These are phyloP conservation scores for Scalesia atractyloides DNA, from an alignment of 129 eudicot species.

Conservation along the genomic window DNA sequence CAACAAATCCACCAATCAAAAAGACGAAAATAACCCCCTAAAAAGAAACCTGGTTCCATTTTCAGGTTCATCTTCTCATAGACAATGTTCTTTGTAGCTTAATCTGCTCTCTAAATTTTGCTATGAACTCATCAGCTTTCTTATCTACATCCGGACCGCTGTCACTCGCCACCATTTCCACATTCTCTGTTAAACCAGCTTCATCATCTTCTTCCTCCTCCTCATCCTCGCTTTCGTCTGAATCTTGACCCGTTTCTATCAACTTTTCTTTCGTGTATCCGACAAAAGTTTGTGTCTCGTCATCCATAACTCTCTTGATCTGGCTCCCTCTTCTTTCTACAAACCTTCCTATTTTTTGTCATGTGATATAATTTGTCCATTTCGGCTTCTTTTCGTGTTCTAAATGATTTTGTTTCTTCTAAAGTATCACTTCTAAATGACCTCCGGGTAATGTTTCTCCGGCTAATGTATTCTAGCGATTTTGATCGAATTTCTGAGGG, in stretches of 20 bases:
- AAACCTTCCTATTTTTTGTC: constrained; percentile 33
- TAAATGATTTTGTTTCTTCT: constrained; percentile 25
- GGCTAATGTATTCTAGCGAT: constrained; percentile 44
- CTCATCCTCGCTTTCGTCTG: constrained; percentile 31
- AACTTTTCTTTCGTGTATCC: constrained; percentile 30
- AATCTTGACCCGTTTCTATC: too few relatives aligned
- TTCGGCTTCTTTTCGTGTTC: constrained; percentile 26
- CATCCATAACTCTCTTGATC: constrained; percentile 14
- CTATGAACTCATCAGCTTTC: constrained; percentile 96
- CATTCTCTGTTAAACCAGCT: constrained; percentile 21
- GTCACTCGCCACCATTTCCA: constrained; percentile 2
- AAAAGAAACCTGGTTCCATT: constrained; percentile 2
- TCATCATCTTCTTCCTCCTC: neutral
- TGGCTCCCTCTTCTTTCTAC: constrained; percentile 32
- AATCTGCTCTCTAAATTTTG: constrained; percentile 92
- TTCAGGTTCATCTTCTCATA: constrained; percentile 57
- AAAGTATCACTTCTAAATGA: neutral
- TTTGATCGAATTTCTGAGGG: constrained; percentile 40
- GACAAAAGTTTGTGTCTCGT: neutral
- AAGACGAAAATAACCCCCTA: neutral
- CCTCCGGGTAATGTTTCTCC: constrained; percentile 36
- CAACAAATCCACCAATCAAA: too few relatives aligned
- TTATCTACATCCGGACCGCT: constrained; percentile 76
- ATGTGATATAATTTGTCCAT: constrained; percentile 16
- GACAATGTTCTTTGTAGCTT: constrained; percentile 86